Conservation (phyloP, 2,329 filamentous ascomycete genomes). For the Alternaria tenuissima region DNA sequence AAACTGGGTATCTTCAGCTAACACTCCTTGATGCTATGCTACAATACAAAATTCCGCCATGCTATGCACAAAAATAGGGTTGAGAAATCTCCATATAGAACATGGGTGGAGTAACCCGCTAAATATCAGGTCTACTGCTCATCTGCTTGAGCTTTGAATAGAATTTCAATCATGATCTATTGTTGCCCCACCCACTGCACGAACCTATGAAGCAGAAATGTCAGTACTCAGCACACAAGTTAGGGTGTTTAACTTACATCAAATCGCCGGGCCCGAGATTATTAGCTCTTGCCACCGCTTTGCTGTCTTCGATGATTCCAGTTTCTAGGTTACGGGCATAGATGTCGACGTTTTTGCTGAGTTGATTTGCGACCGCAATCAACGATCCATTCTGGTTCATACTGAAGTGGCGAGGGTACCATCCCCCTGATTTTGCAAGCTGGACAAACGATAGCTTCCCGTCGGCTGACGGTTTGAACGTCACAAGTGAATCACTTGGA, state of each 20-base stretch:
- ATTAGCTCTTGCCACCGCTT: constrained; percentile 46
- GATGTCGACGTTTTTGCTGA: constrained; percentile 67
- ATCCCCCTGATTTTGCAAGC: constrained; percentile 69
- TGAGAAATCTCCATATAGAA: not conserved
- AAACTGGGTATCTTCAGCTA: constrained; percentile 51
- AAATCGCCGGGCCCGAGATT: constrained; percentile 28
- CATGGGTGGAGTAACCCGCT: not conserved
- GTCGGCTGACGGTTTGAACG: constrained; percentile 49
- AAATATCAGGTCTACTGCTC: not conserved
- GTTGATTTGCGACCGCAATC: constrained; percentile 72
- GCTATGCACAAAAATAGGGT: not conserved
- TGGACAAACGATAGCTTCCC: constrained; percentile 66
- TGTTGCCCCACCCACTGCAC: constrained; percentile 12
- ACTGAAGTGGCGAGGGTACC: constrained; percentile 71
- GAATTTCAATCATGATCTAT: not conserved
- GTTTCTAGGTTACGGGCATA: constrained; percentile 66
- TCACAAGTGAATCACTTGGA: constrained; percentile 67
- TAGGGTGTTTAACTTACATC: constrained; percentile 27
- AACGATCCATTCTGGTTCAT: constrained; percentile 70
- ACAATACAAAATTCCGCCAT: not conserved
- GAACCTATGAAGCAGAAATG: constrained; percentile 1
- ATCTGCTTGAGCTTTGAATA: not conserved
- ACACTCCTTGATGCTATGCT: not conserved
- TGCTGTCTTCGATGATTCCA: constrained; percentile 64
- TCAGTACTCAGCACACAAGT: not conserved